A percentile compares a stretch with the other conserved stretches of the same genome.
Evolutionary conservation across 2,329 filamentous ascomycete species (phyloP).

Genomic region (Pseudogymnoascus sp.): DNA sequence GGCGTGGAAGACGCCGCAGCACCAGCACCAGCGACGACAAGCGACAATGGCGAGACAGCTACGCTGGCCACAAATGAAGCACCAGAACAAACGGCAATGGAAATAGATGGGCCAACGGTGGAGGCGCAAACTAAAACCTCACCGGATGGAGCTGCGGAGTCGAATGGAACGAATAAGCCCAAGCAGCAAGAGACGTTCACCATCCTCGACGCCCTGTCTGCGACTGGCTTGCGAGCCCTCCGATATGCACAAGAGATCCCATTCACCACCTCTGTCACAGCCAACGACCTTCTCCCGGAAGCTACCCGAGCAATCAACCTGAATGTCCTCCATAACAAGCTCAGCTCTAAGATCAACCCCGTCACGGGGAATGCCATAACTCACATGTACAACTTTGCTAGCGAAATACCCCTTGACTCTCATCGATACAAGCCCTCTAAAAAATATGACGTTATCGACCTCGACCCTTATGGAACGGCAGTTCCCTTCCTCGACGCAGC

Average conservation of each 20-base stretch:
- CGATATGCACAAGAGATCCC: conserved; percentile 90
- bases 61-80: not conserved
- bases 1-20: conserved; percentile 29
- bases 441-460: conserved; percentile 87
- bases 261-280: conserved; percentile 70
- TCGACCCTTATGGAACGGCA: conserved; percentile 93
- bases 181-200: conserved; percentile 43
- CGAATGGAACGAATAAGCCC: not conserved
- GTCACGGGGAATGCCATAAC: conserved; percentile 76
- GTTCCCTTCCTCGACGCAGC: conserved; percentile 88
- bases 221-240: conserved; percentile 82
- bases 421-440: conserved; percentile 37
- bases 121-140: not conserved
- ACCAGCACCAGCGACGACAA: not conserved
- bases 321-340: conserved; percentile 77
- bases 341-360: conserved; percentile 62
- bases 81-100: not conserved
- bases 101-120: not conserved
- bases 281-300: conserved; percentile 76
- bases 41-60: not conserved
- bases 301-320: conserved; percentile 74
- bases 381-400: conserved; percentile 79
- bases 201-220: conserved; percentile 92
- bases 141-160: not conserved
- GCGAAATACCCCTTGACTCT: conserved; percentile 34